Evolutionary conservation across 2,329 filamentous ascomycete species (phyloP).

Genomic region (Ophiostoma montium): DNA sequence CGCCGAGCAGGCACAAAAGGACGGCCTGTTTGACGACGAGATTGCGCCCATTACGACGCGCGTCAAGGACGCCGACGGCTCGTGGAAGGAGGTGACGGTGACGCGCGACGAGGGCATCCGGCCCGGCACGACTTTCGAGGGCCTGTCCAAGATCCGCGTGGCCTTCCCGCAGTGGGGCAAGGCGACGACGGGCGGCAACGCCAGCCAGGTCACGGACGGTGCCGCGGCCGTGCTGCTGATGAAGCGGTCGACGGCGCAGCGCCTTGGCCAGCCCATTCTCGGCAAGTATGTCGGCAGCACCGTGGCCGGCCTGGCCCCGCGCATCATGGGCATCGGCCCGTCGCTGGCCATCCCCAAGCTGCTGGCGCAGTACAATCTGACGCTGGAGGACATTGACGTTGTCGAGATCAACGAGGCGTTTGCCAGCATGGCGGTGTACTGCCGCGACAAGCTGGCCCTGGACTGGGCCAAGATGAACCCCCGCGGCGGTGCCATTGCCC

Average conservation of each 20-base stretch:
- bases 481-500: conserved; percentile 66
- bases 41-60: conserved; percentile 76
- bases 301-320: conserved; percentile 74
- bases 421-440: conserved; percentile 95
- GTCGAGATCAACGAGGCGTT: conserved; percentile 97
- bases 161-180: conserved; percentile 87
- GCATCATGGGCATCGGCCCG: conserved; percentile 93
- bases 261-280: conserved; percentile 78
- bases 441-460: conserved; percentile 56
- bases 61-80: conserved; percentile 71
- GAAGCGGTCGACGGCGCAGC: conserved; percentile 80
- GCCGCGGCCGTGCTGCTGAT: conserved; percentile 82
- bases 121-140: conserved; percentile 75
- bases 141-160: conserved; percentile 67
- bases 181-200: conserved; percentile 81
- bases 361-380: conserved; percentile 62
- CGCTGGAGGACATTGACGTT: conserved; percentile 71
- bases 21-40: conserved; percentile 84
- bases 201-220: conserved; percentile 88
- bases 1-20: conserved; percentile 81
- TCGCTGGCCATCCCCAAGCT: conserved; percentile 69
- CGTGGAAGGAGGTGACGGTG: conserved; percentile 62
- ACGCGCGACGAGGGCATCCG: conserved; percentile 83
- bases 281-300: conserved; percentile 92
- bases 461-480: conserved; percentile 69